These are phyloP conservation scores for Acidomyces sp. DNA, from an alignment of 495 filamentous ascomycete genomes.

Conservation along the genomic window DNA sequence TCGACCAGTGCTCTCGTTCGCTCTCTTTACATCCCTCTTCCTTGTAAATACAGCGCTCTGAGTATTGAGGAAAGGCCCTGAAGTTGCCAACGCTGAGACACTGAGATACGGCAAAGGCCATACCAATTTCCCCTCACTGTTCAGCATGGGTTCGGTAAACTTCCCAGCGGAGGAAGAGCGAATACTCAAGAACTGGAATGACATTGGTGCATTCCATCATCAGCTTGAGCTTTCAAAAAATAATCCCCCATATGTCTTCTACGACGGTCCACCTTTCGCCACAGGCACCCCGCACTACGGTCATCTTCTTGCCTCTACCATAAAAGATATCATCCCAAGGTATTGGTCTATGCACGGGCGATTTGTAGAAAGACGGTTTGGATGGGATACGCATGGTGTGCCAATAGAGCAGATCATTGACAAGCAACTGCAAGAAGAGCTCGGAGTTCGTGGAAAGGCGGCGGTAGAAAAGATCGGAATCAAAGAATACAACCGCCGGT, in stretches of 20 bases:
- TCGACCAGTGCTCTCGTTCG: too few species aligned
- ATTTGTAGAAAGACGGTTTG: constrained; percentile 64
- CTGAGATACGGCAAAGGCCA: too few species aligned
- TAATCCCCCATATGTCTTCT: constrained; percentile 66
- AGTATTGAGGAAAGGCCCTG: too few species aligned
- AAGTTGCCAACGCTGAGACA: too few species aligned
- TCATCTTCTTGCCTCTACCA: constrained; percentile 87
- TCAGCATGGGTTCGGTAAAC: constrained; percentile 49
- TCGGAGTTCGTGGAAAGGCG: constrained; percentile 70
- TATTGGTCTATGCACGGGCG: constrained; percentile 98
- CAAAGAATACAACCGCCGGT: constrained; percentile 85
- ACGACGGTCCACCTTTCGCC: constrained; percentile 53
- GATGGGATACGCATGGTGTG: constrained; percentile 89
- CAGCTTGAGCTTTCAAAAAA: constrained; percentile 64
- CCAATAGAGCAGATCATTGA: constrained; percentile 98
- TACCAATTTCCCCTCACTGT: too few species aligned
- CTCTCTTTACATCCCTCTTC: too few species aligned
- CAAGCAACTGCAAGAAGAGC: constrained; percentile 76
- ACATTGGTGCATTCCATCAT: constrained; percentile 75
- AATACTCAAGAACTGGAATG: constrained; percentile 69
- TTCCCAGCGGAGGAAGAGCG: constrained; percentile 83
- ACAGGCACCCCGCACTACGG: constrained; percentile 87
- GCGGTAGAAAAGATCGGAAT: constrained; percentile 81
- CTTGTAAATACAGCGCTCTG: too few species aligned
- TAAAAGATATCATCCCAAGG: constrained; percentile 92